Evolutionary conservation across 2,329 filamentous ascomycete genomes (phyloP).

Genomic region (Apiospora hydei): DNA sequence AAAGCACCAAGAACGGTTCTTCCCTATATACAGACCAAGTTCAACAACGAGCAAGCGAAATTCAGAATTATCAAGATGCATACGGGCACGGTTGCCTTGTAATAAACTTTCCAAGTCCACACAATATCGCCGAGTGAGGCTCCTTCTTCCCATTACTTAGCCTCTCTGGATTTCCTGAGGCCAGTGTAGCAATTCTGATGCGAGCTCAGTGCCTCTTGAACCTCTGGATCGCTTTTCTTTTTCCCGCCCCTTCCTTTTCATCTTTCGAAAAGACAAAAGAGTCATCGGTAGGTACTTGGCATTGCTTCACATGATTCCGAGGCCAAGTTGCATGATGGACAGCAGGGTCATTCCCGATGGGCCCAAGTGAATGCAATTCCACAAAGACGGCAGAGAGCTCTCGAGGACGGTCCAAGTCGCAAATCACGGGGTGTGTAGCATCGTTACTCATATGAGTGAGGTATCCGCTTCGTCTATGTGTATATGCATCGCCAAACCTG

Average conservation of each 20-base stretch:
- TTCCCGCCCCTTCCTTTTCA: background rate
- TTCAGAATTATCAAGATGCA: background rate
- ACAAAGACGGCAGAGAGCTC: background rate
- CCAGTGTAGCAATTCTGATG: background rate
- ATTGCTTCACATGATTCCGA: background rate
- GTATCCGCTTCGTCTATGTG: conserved; percentile 20
- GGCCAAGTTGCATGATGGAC: background rate
- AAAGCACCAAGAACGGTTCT: too few species aligned
- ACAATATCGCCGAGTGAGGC: too few species aligned
- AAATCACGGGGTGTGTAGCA: conserved; percentile 9
- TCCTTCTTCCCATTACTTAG: background rate
- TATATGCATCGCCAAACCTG: conserved; percentile 21
- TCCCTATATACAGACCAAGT: too few species aligned
- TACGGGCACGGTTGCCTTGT: too few species aligned
- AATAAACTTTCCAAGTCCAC: too few species aligned
- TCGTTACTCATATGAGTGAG: conserved; percentile 12
- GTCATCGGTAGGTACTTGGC: background rate
- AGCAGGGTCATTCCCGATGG: background rate
- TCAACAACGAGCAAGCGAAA: too few species aligned
- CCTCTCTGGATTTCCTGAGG: background rate
- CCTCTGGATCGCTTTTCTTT: background rate
- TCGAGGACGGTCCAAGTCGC: background rate
- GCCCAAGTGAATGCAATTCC: background rate
- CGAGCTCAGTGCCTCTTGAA: background rate
- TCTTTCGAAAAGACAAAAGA: background rate